Evolutionary conservation across 345 rosid species (phyloP), one percentile per base, ranked within the genome.

Genomic region (Eutrema japonicum): DNA sequence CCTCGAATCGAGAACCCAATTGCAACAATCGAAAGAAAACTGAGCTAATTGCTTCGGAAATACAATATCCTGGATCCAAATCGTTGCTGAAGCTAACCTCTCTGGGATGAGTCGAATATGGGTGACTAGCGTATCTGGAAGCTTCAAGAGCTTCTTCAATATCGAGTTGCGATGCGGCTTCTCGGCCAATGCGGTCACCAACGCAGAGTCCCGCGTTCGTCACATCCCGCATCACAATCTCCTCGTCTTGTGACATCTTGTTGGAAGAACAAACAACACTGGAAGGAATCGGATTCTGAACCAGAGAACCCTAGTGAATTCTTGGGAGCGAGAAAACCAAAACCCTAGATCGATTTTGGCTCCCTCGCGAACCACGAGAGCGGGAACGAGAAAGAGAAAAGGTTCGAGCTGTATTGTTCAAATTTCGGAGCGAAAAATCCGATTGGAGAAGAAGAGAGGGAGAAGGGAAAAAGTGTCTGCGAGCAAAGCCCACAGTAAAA

Each of bases 141-240:
- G 96, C 91, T 81, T 95, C 98, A 0, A 95, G 80, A 59, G 96
- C 89, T 64, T 92, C 98, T 83, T 95, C 99, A 7, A 95, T 82
- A 78, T 90, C 99, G 77, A 88, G 82, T 80, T 87, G 96, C 10
- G 91, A 64, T 1, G 89, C 87, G 32, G 82, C 90, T 85, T 92
- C 98, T 12, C 97, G 86, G 36, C 87, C 91, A 78, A 95, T 86
- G 70, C 89, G 89, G 85, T 95, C 92, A 54, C 90, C 80, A 16
- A 92, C 86, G 18, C 78, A 87, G 6, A 84, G 79, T 0, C 99
- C 99, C 0, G 98, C 96, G 66, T 82, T 82, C 68, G 87, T 77
- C 26, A 95, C 99, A 71, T 95, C 99, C 6, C 96, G 92, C 82
- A 89, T 71, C 76, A 82, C 87, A 59, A 95, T 74, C 83, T 89